Conservation (phyloP, 441 rosid species). For the Gossypium laxum region DNA sequence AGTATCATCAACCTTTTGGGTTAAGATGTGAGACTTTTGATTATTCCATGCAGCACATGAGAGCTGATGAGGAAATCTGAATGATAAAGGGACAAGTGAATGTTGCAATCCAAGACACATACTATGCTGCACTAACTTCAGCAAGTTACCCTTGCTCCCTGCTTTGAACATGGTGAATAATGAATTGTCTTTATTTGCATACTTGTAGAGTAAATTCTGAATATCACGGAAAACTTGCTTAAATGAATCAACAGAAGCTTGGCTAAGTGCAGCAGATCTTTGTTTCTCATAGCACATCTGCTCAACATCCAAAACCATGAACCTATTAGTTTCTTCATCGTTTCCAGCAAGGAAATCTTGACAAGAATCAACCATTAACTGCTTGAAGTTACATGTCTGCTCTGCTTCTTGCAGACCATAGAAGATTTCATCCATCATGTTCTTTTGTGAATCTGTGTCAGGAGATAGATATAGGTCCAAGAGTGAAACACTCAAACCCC, state of each 20-base stretch:
- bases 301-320: slow-evolving; percentile 32
- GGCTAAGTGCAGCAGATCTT: slow-evolving; percentile 64
- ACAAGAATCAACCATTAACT: slow-evolving; percentile 60
- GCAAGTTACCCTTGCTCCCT: slow-evolving; percentile 86
- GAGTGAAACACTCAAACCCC: slow-evolving; percentile 83
- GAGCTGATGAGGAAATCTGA: slow-evolving; percentile 63
- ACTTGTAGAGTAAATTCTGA: slow-evolving; percentile 55
- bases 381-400: slow-evolving; percentile 48
- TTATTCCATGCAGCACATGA: slow-evolving; percentile 65
- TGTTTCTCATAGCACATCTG: slow-evolving; percentile 56
- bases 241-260: slow-evolving; percentile 68
- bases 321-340: slow-evolving; percentile 30
- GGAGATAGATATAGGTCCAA: slow-evolving; percentile 58
- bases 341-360: slow-evolving; percentile 46
- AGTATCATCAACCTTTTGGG: slow-evolving; percentile 20
- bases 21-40: slow-evolving; percentile 24
- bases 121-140: slow-evolving; percentile 78
- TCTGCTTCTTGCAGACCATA: slow-evolving; percentile 65
- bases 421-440: slow-evolving; percentile 60
- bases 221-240: slow-evolving; percentile 68
- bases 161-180: slow-evolving; percentile 74
- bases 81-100: slow-evolving; percentile 68
- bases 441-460: slow-evolving; percentile 37
- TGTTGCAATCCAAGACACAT: slow-evolving; percentile 86
- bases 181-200: slow-evolving; percentile 55